Percentiles rank a stretch among this genome's conserved stretches.
Evolutionary conservation across 2,329 filamentous ascomycete species (phyloP).

Genomic region (Phyllosticta citriasiana): DNA sequence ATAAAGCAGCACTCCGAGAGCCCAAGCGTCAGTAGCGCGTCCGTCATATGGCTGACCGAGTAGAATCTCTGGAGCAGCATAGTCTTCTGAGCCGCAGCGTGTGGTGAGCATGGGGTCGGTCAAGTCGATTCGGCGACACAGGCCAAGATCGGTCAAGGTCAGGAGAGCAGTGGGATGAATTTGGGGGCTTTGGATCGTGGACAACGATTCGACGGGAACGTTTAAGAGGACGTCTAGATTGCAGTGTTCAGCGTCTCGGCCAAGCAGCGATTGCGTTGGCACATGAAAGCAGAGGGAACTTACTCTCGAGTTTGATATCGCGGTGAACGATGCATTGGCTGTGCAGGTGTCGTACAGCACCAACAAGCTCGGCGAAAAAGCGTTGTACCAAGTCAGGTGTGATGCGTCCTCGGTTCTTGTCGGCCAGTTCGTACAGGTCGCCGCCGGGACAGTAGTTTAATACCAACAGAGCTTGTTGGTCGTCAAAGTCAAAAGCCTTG

Average conservation of each 20-base stretch:
- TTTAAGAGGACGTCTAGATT: slow-evolving; percentile 79
- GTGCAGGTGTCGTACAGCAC: slow-evolving; percentile 79
- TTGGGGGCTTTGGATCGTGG: slow-evolving; percentile 56
- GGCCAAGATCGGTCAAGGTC: slow-evolving; percentile 82
- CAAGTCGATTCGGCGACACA: slow-evolving; percentile 70
- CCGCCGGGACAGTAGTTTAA: slow-evolving; percentile 89
- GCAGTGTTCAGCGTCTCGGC: slow-evolving; percentile 18
- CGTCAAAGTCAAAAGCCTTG: slow-evolving; percentile 82
- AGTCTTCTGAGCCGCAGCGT: slow-evolving; percentile 91
- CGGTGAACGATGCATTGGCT: slow-evolving; percentile 80
- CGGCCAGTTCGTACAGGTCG: slow-evolving; percentile 89
- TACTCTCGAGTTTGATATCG: slow-evolving; percentile 97
- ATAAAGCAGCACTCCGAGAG: slow-evolving; percentile 84
- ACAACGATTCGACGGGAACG: slow-evolving; percentile 57
- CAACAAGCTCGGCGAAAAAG: slow-evolving; percentile 82
- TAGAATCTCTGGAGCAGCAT: slow-evolving; percentile 90
- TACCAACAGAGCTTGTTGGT: slow-evolving; percentile 71
- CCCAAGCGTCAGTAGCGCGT: slow-evolving; percentile 87
- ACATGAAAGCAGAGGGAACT: slow-evolving; percentile 28
- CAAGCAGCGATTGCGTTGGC: slow-evolving; percentile 13
- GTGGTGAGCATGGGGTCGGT: slow-evolving; percentile 85
- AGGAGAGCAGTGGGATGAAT: slow-evolving; percentile 73
- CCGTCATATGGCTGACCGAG: slow-evolving; percentile 94
- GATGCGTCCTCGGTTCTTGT: slow-evolving; percentile 57
- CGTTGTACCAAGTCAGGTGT: slow-evolving; percentile 62